Evolutionary conservation across 257 asterid species (phyloP), one percentile per base, ranked within the genome.

Genomic region (Forsythia suspensa): DNA sequence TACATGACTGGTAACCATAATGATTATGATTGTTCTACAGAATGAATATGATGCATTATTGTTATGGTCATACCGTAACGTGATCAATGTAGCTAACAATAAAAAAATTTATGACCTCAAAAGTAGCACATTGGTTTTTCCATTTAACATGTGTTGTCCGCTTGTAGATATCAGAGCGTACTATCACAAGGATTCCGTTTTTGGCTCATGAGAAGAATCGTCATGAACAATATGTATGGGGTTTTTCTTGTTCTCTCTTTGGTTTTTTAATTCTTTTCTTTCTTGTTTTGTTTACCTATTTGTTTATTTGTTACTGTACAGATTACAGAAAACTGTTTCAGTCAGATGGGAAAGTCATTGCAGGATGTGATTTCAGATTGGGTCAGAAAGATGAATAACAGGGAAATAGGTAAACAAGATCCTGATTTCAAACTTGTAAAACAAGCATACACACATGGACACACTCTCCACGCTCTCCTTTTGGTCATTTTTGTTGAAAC

Each of bases 291-390:
- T 48, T 72, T 46, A 15, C 37, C 65, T 74, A 46, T 24, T 38
- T 70, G 10, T 43, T 44, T 36, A 70, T 20, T 66, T 76, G 7
- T 72, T 2, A 75, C 71, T 81, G 36, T 77, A 82, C 83, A 93
- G 98, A 91, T 95, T 76, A 94, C 99, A 13, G 98, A 89, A 82
- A 92, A 80, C 83, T 92, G 97, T 82, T 84, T 95, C 74, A 86
- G 92, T 82, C 90, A 84, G 84, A 88, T 86, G 94, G 97, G 95
- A 79, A 87, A 74, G 77, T 63, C 97, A 38, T 70, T 93, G 92
- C 98, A 93, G 79, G 97, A 94, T 81, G 96, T 95, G 83, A 82
- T 95, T 80, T 86, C 91, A 34, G 96, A 93, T 72, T 93, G 97
- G 97, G 79, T 89, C 77, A 71, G 77, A 70, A 92, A 89, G 87